Evolutionary conservation across 1,139 yeast species (phyloP).

Genomic region (Sugiyamaella neomexicana): DNA sequence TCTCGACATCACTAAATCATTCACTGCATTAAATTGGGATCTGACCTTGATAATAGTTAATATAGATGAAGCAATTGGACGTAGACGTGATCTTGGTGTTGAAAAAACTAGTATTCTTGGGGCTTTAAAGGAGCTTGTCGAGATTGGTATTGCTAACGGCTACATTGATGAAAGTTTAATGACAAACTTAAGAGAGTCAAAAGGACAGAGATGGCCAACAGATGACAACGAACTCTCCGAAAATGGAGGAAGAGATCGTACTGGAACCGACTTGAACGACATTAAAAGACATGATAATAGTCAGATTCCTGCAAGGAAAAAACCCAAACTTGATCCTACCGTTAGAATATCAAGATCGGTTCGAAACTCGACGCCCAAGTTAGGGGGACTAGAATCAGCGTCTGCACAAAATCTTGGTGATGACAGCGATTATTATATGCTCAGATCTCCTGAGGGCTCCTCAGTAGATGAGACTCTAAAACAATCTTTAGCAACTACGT

Average conservation of each 20-base stretch:
- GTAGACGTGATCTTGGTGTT: conserved; percentile 11
- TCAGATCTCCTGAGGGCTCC: background rate
- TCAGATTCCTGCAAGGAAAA: background rate
- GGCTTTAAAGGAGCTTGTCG: conserved; percentile 3
- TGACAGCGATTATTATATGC: background rate
- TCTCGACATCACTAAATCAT: conserved; percentile 3
- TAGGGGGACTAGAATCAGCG: background rate
- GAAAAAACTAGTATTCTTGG: conserved; percentile 11
- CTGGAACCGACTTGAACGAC: background rate
- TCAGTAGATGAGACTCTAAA: background rate
- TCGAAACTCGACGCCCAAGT: background rate
- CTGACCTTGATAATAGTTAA: conserved; percentile 9
- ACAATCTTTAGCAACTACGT: conserved; percentile 9
- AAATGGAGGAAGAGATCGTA: background rate
- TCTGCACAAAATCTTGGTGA: background rate
- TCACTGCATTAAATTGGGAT: conserved; percentile 11
- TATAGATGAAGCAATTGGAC: conserved; percentile 14
- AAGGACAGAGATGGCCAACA: conserved; percentile 1
- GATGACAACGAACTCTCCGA: background rate
- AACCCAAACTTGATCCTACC: background rate
- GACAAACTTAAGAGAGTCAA: background rate
- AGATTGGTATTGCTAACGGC: conserved; percentile 7
- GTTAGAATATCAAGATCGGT: background rate
- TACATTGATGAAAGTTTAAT: background rate
- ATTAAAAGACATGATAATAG: background rate